phyloP scores from a whole-genome alignment of 495 filamentous ascomycete species.

The Penicillium psychrofluorescens region DNA sequence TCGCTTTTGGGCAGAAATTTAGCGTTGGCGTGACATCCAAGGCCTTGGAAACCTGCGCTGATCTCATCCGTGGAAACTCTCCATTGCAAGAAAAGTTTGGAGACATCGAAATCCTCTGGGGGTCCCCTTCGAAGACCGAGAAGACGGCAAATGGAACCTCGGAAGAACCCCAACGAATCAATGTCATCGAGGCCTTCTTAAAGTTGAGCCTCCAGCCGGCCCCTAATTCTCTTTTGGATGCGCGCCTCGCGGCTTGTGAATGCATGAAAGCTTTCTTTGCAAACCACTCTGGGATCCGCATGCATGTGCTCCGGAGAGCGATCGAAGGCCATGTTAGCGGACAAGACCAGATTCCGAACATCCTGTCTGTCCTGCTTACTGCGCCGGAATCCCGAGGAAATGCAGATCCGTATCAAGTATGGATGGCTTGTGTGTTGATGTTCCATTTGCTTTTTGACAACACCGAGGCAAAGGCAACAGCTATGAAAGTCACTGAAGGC shows the following conservation, averaged over 20 bases:
- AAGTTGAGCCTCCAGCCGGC: constrained; percentile 72
- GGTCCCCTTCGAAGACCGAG: constrained; percentile 11
- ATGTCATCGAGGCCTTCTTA: constrained; percentile 90
- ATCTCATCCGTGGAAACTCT: constrained; percentile 78
- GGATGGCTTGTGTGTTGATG: constrained; percentile 86
- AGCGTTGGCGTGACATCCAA: constrained; percentile 75
- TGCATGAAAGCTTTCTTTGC: constrained; percentile 90
- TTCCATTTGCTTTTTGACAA: constrained; percentile 86
- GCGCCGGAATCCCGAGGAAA: constrained; percentile 47
- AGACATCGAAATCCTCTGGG: constrained; percentile 53
- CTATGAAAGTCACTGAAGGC: constrained; percentile 80
- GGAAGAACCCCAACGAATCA: constrained; percentile 50
- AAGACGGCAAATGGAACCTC: constrained; percentile 35
- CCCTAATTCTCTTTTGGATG: constrained; percentile 60
- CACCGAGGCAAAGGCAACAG: constrained; percentile 66
- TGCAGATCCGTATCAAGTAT: constrained; percentile 81
- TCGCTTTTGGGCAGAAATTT: constrained; percentile 72
- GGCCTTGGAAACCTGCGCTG: constrained; percentile 78
- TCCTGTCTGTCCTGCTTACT: constrained; percentile 72
- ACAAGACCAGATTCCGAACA: constrained; percentile 82
- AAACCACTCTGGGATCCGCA: constrained; percentile 67
- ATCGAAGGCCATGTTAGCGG: constrained; percentile 80
- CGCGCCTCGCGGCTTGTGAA: constrained; percentile 76
- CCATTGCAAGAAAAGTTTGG: constrained; percentile 79
- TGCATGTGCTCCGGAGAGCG: constrained; percentile 80